Conservation (phyloP, 805 yeast genomes). For the Candida orba region DNA sequence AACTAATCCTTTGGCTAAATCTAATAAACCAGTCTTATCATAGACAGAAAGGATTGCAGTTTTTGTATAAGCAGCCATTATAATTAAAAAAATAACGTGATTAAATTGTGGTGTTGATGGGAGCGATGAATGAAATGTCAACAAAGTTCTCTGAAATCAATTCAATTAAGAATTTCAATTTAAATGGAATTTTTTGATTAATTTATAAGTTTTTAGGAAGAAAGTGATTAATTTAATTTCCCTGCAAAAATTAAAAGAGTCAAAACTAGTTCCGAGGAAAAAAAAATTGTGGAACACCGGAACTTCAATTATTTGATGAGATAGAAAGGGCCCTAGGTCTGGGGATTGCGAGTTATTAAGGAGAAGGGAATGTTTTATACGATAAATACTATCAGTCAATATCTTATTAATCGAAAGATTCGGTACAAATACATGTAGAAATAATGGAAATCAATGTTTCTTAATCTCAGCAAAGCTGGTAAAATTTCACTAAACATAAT, state of each 20-base stretch:
- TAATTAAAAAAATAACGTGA: background rate
- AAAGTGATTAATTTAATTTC: slow-evolving; percentile 8
- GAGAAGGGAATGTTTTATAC: no score
- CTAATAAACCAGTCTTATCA: slow-evolving; percentile 94
- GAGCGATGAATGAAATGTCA: background rate
- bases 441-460: background rate
- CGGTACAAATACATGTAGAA: no score
- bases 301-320: background rate
- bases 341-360: no score
- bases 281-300: background rate
- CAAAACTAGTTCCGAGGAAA: slow-evolving; percentile 1
- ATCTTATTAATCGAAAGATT: no score
- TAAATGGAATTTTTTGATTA: no score
- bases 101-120: background rate
- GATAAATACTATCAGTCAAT: no score
- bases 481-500: slow-evolving; percentile 1
- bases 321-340: no score
- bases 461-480: slow-evolving; percentile 1
- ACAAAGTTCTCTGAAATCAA: no score
- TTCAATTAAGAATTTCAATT: no score
- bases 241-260: slow-evolving; percentile 6
- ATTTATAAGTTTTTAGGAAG: background rate
- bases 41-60: slow-evolving; percentile 96
- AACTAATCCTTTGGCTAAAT: slow-evolving; percentile 90
- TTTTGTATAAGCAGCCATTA: slow-evolving; percentile 39